Conservation (phyloP, 2,329 filamentous ascomycete species). For the Colletotrichum nymphaeae region DNA sequence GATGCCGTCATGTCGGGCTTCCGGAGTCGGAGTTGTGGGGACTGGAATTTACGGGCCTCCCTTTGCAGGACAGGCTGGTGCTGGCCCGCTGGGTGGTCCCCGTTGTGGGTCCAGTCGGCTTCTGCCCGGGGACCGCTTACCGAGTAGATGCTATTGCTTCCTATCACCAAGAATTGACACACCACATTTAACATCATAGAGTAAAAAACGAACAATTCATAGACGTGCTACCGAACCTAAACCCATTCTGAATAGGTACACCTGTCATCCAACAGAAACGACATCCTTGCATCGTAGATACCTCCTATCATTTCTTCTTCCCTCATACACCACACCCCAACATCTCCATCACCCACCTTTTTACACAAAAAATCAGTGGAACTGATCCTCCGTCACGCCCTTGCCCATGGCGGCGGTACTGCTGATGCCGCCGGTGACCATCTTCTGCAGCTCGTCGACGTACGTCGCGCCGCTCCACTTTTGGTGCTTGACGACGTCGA, state of each 20-base stretch:
- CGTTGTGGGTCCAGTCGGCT: not conserved
- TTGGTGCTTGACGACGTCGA: slow-evolving; percentile 98
- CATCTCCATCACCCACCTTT: not conserved
- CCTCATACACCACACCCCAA: not conserved
- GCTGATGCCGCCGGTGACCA: slow-evolving; percentile 93
- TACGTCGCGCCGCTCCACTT: slow-evolving; percentile 98
- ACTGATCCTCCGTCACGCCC: slow-evolving; percentile 98
- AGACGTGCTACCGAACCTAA: slow-evolving; percentile 9
- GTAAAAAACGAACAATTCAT: not conserved
- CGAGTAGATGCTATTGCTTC: not conserved
- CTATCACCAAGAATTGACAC: not conserved
- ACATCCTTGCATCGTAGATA: too few relatives aligned
- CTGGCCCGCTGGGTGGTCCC: not conserved
- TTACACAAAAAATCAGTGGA: slow-evolving; percentile 62
- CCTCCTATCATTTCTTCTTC: not conserved
- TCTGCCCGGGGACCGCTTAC: not conserved
- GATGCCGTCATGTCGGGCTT: not conserved
- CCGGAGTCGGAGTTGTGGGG: not conserved
- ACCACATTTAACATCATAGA: not conserved
- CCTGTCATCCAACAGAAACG: slow-evolving; percentile 1
- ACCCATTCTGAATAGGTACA: slow-evolving; percentile 14
- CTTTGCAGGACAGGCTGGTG: not conserved
- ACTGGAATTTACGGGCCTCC: not conserved
- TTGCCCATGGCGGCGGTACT: slow-evolving; percentile 96
- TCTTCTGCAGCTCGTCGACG: slow-evolving; percentile 94